phyloP scores from a whole-genome alignment of 495 filamentous ascomycete species.

The Penicillium angulare region DNA sequence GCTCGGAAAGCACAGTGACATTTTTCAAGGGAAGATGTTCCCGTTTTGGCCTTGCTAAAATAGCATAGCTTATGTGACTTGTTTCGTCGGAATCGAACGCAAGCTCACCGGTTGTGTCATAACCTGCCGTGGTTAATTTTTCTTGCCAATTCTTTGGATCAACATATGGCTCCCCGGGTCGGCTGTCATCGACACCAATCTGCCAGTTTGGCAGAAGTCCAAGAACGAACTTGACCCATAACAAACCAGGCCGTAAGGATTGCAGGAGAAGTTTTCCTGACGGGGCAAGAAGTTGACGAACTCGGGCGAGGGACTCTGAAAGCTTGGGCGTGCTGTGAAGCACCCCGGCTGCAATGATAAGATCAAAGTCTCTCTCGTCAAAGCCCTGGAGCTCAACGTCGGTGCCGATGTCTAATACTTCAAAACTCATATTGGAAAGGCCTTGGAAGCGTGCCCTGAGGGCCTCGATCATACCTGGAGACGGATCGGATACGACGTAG shows the following conservation, averaged over 20 bases:
- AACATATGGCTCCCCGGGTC: constrained; percentile 28
- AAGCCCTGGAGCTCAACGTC: too few relatives aligned
- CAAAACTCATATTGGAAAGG: too few relatives aligned
- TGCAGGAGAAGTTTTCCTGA: constrained; percentile 24
- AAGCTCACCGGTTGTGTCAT: constrained; percentile 29
- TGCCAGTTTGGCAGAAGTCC: constrained; percentile 36
- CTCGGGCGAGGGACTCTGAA: too few relatives aligned
- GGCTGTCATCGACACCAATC: constrained; percentile 30
- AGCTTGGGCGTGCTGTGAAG: too few relatives aligned
- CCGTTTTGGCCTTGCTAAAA: constrained; percentile 23
- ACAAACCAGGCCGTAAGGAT: constrained; percentile 11
- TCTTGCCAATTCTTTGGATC: constrained; percentile 26
- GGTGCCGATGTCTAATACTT: too few relatives aligned
- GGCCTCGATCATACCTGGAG: too few relatives aligned
- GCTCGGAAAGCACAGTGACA: not conserved
- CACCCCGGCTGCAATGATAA: too few relatives aligned
- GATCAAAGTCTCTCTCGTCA: too few relatives aligned
- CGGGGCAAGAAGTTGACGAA: constrained; percentile 26
- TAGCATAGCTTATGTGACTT: constrained; percentile 28
- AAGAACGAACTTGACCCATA: constrained; percentile 11
- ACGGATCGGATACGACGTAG: too few relatives aligned
- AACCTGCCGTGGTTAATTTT: constrained; percentile 28
- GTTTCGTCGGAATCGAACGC: constrained; percentile 32
- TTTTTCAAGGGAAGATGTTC: not conserved
- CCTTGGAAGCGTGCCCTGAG: too few relatives aligned